Evolutionary conservation across 768 basidiomycete genomes (phyloP).

Genomic region (Rhodocollybia butyracea): DNA sequence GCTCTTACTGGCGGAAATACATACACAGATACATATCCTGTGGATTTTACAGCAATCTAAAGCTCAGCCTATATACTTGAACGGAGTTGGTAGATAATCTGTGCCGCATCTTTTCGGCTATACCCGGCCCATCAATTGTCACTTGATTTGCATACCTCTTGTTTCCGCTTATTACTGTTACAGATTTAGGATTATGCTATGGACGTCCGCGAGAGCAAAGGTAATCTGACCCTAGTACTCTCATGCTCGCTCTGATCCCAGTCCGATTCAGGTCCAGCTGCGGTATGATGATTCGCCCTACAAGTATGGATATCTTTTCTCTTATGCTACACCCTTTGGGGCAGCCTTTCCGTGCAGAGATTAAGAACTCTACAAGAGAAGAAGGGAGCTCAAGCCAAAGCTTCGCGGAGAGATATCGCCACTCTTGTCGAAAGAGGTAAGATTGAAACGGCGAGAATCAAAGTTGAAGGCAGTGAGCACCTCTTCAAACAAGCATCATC

Average conservation of each 20-base stretch:
- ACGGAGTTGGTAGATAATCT: no score
- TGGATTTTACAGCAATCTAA: no score
- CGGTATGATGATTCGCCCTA: constrained; percentile 31
- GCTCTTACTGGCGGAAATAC: no score
- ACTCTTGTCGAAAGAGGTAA: constrained; percentile 75
- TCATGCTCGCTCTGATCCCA: not conserved
- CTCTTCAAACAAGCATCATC: not conserved
- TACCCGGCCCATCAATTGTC: no score
- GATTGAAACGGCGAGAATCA: constrained; percentile 80
- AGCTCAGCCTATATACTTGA: no score
- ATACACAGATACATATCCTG: no score
- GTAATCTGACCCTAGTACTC: constrained; percentile 19
- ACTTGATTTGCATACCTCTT: no score
- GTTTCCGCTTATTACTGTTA: not conserved
- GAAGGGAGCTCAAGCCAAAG: constrained; percentile 77
- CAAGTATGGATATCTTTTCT: not conserved
- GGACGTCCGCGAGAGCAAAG: constrained; percentile 66
- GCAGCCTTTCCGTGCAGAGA: constrained; percentile 80
- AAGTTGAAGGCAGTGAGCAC: constrained; percentile 75
- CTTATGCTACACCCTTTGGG: constrained; percentile 10
- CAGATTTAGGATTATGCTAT: constrained; percentile 51
- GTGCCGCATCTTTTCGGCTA: no score
- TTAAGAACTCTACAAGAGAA: constrained; percentile 88
- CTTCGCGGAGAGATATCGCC: constrained; percentile 77
- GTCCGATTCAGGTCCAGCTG: constrained; percentile 44